Evolutionary conservation across 345 rosid genomes (phyloP).

Genomic region (Mangifera indica): DNA sequence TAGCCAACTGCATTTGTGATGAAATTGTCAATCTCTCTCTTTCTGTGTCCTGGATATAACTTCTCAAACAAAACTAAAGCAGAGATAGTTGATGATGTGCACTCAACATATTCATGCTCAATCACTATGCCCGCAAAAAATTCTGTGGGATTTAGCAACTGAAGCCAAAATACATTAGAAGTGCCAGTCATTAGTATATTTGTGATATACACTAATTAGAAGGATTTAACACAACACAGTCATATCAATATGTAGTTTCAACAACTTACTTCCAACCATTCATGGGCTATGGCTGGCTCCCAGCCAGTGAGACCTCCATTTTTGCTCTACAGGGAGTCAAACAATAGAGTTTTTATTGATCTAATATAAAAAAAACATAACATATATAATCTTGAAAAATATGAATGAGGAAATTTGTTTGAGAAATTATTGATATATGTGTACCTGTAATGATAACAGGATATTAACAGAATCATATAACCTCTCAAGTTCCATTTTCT

Average conservation of each 20-base stretch:
- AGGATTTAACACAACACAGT: no score
- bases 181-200: not conserved
- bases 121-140: constrained; percentile 42
- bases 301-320: constrained; percentile 49
- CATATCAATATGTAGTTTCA: not conserved
- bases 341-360: not conserved
- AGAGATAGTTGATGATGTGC: constrained; percentile 51
- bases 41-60: constrained; percentile 45
- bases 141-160: constrained; percentile 50
- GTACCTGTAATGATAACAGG: constrained; percentile 41
- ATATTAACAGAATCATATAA: constrained; percentile 44
- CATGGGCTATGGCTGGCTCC: constrained; percentile 39
- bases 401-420: no score
- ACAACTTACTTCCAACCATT: constrained; percentile 29
- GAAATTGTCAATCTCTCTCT: constrained; percentile 41
- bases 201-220: not conserved
- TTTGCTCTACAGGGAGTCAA: constrained; percentile 24
- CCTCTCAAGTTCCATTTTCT: constrained; percentile 32
- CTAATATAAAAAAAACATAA: not conserved
- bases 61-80: constrained; percentile 38
- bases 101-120: constrained; percentile 51
- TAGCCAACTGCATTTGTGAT: constrained; percentile 31
- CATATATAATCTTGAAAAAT: not conserved
- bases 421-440: not conserved
- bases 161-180: not conserved